phyloP scores from a whole-genome alignment of 1,284 basidiomycete genomes.

The Pseudozyma hubeiensis region DNA sequence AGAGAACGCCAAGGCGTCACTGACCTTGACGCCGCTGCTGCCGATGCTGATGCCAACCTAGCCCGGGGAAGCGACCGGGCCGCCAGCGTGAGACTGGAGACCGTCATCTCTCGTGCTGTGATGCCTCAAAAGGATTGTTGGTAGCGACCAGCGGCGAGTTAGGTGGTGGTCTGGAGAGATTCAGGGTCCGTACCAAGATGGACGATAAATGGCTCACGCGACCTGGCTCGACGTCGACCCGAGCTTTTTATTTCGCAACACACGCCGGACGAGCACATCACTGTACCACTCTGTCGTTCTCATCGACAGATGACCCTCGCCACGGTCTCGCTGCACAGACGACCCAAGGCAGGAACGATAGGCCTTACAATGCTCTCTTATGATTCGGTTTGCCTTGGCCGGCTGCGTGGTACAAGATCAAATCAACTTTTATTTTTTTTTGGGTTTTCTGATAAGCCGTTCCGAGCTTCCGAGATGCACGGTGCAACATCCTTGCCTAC shows the following conservation, averaged over 20 bases:
- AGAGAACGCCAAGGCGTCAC: not conserved
- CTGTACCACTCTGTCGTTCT: no score
- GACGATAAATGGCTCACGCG: constrained; percentile 2
- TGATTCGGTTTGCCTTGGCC: no score
- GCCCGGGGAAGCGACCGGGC: constrained; percentile 1
- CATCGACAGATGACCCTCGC: no score
- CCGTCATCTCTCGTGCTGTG: not conserved
- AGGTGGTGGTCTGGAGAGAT: constrained; percentile 4
- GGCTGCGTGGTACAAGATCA: no score
- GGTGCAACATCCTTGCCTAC: not conserved
- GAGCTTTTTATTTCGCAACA: no score
- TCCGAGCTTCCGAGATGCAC: constrained; percentile 19
- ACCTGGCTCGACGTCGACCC: not conserved
- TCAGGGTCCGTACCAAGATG: no score
- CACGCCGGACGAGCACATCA: not conserved
- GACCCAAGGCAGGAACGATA: no score
- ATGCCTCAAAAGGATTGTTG: no score
- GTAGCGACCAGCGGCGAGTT: not conserved
- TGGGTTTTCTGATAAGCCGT: constrained; percentile 4
- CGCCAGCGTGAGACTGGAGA: not conserved
- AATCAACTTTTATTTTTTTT: not conserved
- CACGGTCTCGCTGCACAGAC: no score
- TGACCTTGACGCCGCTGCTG: not conserved
- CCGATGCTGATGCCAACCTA: not conserved
- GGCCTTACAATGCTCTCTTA: no score